Base-by-base conservation (phyloP, 768 basidiomycete species). In the Dentipellis fragilis region DNA sequence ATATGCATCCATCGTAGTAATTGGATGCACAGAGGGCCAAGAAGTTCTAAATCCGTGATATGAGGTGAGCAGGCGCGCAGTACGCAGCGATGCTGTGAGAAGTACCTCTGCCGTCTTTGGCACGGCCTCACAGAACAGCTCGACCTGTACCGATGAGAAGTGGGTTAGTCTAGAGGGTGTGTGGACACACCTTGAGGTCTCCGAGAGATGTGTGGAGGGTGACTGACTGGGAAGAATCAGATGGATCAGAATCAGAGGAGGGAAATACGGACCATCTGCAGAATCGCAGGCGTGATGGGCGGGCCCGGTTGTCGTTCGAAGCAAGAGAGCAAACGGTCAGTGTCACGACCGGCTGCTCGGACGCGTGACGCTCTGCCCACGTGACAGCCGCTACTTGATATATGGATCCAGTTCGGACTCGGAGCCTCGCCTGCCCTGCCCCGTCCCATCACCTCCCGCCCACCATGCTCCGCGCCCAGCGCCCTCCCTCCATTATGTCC, bases 51-150 rank as follows among this genome's bases (percentile, higher is more conserved):
- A 29, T 29, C 29, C 29, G 63, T 36, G 14, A 22, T 16, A 21
- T 36, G 10, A 34, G n/a, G 22, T 36, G 35, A 54, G 17, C 1
- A n/a, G 35, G 53, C 49, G 40, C 51, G 21, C 34, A 9, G 21
- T 38, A 29, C 39, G 14, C 11, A 34, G 47, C 11, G 40, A 51
- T 37, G 21, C 52, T 21, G 54, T 29, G 49, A 51, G 45, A 52
- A 64, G 21, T 59, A 93, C 94, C 77, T 99, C 95, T 62, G 94
- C 92, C 10, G 93, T 78, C 69, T 93, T 92, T 21, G 96, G 96
- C 17, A 93, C 89, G 6, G 95, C 86, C 71, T 99, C 96, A 68
- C 96, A 98, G 72, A 98, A 98, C 11, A 99, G 68, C 71, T 99
- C 96, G 58, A 98, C 83, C 93, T 97, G 67, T 29, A 49, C 22